A percentile compares a stretch with the other conserved stretches of the same genome.
Conservation (phyloP, 768 basidiomycete genomes). For the Boletellus emodensis region DNA sequence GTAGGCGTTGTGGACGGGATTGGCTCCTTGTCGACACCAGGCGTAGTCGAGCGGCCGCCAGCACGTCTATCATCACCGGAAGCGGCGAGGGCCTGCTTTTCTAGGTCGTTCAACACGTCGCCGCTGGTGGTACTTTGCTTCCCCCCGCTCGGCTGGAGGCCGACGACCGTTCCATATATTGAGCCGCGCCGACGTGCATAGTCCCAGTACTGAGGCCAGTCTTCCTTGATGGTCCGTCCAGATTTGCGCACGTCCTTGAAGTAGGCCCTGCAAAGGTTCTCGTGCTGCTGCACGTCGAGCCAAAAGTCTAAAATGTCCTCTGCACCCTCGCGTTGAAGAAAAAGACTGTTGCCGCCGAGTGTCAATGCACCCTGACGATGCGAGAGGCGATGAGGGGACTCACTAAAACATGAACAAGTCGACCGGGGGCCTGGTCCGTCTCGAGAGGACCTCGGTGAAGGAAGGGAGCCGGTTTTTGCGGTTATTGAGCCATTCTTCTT, state of each 20-base stretch:
- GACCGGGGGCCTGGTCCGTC: constrained; percentile 89
- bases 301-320: constrained; percentile 98
- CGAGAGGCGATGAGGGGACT: constrained; percentile 33
- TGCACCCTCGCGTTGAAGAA: constrained; percentile 91
- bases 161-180: constrained; percentile 88
- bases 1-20: constrained; percentile 45
- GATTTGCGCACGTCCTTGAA: constrained; percentile 99
- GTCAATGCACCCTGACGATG: constrained; percentile 4
- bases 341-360: constrained; percentile 54
- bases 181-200: constrained; percentile 89
- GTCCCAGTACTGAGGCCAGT: constrained; percentile 99
- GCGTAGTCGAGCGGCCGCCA: constrained; percentile 51
- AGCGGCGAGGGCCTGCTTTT: constrained; percentile 59
- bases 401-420: constrained; percentile 99
- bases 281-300: constrained; percentile 99
- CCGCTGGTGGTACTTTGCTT: constrained; percentile 81
- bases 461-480: constrained; percentile 79
- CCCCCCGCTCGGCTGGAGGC: constrained; percentile 54
- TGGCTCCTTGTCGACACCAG: constrained; percentile 31
- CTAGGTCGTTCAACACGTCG: constrained; percentile 65
- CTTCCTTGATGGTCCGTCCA: constrained; percentile 86
- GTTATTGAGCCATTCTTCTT: constrained; percentile 72
- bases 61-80: constrained; percentile 42
- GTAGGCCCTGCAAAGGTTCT: constrained; percentile 96
- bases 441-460: constrained; percentile 85